Conservation (phyloP, 179 eudicot species). For the Vitellaria paradoxa region DNA sequence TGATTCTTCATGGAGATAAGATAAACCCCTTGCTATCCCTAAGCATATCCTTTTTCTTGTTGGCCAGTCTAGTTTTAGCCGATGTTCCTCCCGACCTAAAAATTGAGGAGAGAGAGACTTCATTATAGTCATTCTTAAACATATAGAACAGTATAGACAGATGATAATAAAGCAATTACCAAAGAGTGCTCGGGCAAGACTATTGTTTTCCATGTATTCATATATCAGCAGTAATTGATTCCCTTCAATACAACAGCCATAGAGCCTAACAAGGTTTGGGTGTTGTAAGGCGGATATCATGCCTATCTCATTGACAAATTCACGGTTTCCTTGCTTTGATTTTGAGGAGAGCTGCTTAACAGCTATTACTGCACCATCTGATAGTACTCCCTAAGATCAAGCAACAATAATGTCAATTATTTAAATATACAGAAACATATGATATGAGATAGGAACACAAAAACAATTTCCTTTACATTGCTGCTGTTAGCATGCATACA, state of each 20-base stretch:
- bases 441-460: not conserved
- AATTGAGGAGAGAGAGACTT: not conserved
- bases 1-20: constrained; percentile 86
- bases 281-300: constrained; percentile 82
- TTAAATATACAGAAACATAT: not conserved
- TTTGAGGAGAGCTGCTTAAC: constrained; percentile 81
- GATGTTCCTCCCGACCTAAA: constrained; percentile 51
- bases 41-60: constrained; percentile 71
- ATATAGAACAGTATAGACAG: not conserved
- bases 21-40: constrained; percentile 75
- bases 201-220: constrained; percentile 74
- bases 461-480: not conserved
- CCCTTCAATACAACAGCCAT: constrained; percentile 80
- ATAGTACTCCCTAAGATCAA: constrained; percentile 50
- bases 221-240: constrained; percentile 63
- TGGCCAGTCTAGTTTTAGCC: constrained; percentile 61
- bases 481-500: not conserved
- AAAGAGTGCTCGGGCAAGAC: constrained; percentile 75
- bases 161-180: constrained; percentile 32
- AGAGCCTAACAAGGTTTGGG: constrained; percentile 81
- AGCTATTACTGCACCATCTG: constrained; percentile 70
- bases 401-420: not conserved
- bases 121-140: not conserved
- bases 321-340: constrained; percentile 86
- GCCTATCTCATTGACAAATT: constrained; percentile 79